Conservation (phyloP, 2,329 filamentous ascomycete species). For the Coniochaeta ligniaria region DNA sequence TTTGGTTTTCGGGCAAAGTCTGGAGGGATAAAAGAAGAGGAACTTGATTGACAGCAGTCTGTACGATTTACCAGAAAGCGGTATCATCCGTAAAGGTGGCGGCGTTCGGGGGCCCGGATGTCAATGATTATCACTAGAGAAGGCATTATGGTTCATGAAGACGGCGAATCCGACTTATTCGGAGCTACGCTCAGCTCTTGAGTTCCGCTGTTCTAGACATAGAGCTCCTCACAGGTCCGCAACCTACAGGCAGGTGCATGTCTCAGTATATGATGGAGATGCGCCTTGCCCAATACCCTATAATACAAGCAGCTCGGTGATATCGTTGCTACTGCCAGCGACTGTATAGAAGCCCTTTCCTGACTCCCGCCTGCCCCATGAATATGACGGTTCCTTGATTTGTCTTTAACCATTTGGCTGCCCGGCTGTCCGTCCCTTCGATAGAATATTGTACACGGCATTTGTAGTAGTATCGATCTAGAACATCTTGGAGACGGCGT, state of each 20-base stretch:
- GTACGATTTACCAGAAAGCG: background rate
- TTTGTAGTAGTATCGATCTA: conserved; percentile 10
- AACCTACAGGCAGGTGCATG: background rate
- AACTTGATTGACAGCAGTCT: background rate
- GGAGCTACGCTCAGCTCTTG: background rate
- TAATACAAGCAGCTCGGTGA: background rate
- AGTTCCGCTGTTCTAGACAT: background rate
- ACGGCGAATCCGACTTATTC: background rate
- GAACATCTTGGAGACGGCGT: conserved; percentile 30
- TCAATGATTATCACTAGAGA: background rate
- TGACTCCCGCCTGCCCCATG: background rate
- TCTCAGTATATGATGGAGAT: background rate
- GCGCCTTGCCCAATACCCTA: background rate
- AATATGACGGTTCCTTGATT: background rate
- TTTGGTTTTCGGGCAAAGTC: background rate
- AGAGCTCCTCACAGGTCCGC: background rate
- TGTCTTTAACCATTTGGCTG: background rate
- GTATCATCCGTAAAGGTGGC: background rate
- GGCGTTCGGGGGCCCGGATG: background rate
- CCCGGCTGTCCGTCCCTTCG: background rate
- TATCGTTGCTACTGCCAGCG: background rate
- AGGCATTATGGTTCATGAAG: background rate
- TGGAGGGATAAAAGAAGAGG: background rate
- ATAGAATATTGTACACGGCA: background rate
- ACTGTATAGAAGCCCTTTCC: background rate